phyloP scores from a whole-genome alignment of 768 basidiomycete genomes.

The Serpula lacrymans region DNA sequence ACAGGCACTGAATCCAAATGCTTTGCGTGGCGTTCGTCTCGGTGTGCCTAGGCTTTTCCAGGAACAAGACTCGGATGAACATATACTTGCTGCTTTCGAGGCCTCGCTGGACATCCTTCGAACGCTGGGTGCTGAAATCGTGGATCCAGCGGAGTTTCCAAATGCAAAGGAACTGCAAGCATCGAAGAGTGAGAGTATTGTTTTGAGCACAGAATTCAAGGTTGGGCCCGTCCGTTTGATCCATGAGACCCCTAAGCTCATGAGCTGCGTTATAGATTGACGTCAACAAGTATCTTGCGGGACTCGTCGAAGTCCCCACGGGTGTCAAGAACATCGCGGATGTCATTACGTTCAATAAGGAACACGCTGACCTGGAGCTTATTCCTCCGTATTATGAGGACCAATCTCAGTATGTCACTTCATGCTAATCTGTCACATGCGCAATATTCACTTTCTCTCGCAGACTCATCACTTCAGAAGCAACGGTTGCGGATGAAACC shows the following conservation, averaged over 20 bases:
- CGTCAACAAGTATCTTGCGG: constrained; percentile 41
- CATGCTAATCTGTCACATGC: background rate
- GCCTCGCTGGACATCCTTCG: constrained; percentile 35
- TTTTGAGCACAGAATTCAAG: constrained; percentile 58
- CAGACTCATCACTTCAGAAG: constrained; percentile 21
- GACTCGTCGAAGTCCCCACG: constrained; percentile 49
- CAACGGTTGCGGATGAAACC: constrained; percentile 32
- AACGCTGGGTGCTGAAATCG: constrained; percentile 37
- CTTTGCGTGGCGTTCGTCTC: constrained; percentile 42
- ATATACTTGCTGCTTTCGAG: constrained; percentile 34
- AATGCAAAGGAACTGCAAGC: constrained; percentile 44
- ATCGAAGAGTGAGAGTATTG: constrained; percentile 52
- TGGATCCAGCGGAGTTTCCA: constrained; percentile 64
- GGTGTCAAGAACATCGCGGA: constrained; percentile 55
- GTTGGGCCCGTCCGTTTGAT: constrained; percentile 21
- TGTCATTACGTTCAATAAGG: constrained; percentile 54
- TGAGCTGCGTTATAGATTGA: constrained; percentile 1
- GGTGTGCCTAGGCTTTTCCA: constrained; percentile 42
- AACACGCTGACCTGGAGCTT: constrained; percentile 48
- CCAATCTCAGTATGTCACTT: constrained; percentile 30
- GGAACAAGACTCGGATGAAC: constrained; percentile 13
- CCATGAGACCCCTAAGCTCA: background rate
- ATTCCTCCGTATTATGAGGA: constrained; percentile 29
- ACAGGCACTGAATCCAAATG: constrained; percentile 43
- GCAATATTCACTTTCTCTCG: background rate